A percentile compares a stretch with the other conserved stretches of the same genome.
Evolutionary conservation across 495 filamentous ascomycete genomes (phyloP).

Genomic region (Penicillium lividum): DNA sequence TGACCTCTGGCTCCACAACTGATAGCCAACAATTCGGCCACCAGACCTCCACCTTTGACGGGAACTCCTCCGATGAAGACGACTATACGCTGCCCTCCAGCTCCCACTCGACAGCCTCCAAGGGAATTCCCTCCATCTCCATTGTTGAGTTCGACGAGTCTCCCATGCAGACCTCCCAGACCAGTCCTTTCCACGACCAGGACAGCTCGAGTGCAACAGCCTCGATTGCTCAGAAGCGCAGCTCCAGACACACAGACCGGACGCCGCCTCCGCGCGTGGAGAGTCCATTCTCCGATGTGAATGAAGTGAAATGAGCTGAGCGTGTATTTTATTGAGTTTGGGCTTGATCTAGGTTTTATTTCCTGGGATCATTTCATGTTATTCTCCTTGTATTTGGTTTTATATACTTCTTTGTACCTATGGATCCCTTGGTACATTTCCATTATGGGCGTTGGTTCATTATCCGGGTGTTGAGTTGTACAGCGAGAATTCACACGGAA

Average conservation of each 20-base stretch:
- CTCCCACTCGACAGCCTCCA: conserved; percentile 14
- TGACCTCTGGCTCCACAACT: conserved; percentile 8
- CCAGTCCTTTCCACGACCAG: conserved; percentile 63
- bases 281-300: conserved; percentile 50
- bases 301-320: conserved; percentile 58
- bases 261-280: conserved; percentile 34
- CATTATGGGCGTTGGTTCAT: conserved; percentile 19
- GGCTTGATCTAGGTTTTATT: conserved; percentile 1
- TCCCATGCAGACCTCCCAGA: conserved; percentile 39
- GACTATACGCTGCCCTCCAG: conserved; percentile 23
- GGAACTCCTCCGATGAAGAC: conserved; percentile 43
- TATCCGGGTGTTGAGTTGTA: conserved; percentile 20
- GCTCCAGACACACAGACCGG: conserved; percentile 29
- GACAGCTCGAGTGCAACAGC: conserved; percentile 24
- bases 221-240: conserved; percentile 21
- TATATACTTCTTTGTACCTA: conserved; percentile 27
- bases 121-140: neutral
- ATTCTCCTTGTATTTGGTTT: neutral
- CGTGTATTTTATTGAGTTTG: conserved; percentile 1
- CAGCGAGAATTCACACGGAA: conserved; percentile 27
- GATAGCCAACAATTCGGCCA: conserved; percentile 20
- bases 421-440: conserved; percentile 21
- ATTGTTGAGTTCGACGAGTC: conserved; percentile 2
- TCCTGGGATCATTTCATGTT: neutral
- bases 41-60: conserved; percentile 39